A percentile compares a stretch with the other conserved stretches of the same genome.
phyloP scores from a whole-genome alignment of 2,329 filamentous ascomycete genomes.

The Amauroascus verrucosus region DNA sequence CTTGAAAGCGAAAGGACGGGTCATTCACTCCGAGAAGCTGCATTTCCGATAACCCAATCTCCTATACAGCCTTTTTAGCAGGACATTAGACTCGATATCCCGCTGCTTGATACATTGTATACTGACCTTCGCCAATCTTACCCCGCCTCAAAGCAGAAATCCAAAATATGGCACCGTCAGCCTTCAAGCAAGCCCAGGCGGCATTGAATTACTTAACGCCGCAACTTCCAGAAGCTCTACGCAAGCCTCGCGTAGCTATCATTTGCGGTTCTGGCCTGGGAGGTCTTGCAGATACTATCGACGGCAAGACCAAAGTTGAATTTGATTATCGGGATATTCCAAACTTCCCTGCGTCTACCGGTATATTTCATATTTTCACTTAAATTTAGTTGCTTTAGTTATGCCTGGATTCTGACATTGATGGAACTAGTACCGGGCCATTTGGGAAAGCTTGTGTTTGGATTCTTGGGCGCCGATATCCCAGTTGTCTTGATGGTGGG shows the following conservation, averaged over 20 bases:
- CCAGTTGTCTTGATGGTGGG: slow-evolving; percentile 55
- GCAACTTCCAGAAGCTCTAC: slow-evolving; percentile 41
- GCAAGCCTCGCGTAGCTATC: slow-evolving; percentile 49
- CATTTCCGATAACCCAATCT: neutral
- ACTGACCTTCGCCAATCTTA: too few relatives aligned
- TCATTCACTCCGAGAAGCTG: neutral
- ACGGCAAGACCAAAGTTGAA: slow-evolving; percentile 38
- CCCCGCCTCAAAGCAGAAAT: neutral
- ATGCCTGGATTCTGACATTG: neutral
- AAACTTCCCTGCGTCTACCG: slow-evolving; percentile 51
- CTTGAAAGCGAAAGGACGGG: too few relatives aligned
- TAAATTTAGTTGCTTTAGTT: neutral
- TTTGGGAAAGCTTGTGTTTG: slow-evolving; percentile 56
- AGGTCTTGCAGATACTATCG: slow-evolving; percentile 42
- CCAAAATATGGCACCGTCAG: slow-evolving; percentile 10
- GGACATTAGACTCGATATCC: neutral
- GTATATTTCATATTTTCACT: slow-evolving; percentile 28
- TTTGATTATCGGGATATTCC: slow-evolving; percentile 51
- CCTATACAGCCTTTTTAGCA: neutral
- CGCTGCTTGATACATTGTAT: too few relatives aligned
- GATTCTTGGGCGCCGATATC: slow-evolving; percentile 45
- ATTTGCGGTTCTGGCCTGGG: slow-evolving; percentile 56
- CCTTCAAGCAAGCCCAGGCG: slow-evolving; percentile 30
- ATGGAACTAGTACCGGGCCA: slow-evolving; percentile 44
- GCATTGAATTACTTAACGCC: slow-evolving; percentile 43